Evolutionary conservation across 805 yeast genomes (phyloP).

Genomic region (Candida khao-thaluensis): DNA sequence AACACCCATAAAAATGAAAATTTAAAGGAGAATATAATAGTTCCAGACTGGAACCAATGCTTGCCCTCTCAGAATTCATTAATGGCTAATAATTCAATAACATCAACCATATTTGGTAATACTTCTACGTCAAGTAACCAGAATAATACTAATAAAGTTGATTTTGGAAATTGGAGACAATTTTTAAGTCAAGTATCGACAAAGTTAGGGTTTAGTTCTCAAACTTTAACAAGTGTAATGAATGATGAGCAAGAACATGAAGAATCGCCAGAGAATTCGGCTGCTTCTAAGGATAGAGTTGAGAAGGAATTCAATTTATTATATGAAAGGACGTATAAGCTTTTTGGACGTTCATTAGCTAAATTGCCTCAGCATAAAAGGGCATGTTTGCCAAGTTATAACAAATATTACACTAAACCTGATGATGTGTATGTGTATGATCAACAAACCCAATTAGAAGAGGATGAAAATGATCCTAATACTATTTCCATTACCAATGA

Average conservation of each 20-base stretch:
- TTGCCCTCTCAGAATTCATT: conserved; percentile 27
- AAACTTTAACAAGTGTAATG: conserved; percentile 27
- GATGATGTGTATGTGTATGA: conserved; percentile 15
- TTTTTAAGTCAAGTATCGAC: conserved; percentile 35
- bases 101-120: conserved; percentile 24
- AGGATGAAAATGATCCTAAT: conserved; percentile 30
- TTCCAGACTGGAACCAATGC: conserved; percentile 43
- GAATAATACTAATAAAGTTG: conserved; percentile 22
- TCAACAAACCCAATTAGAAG: conserved; percentile 26
- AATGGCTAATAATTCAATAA: conserved; percentile 14
- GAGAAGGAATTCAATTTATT: conserved; percentile 32
- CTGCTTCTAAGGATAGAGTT: conserved; percentile 19
- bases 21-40: conserved; percentile 38
- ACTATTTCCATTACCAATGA: conserved; percentile 41
- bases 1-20: conserved; percentile 47
- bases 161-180: conserved; percentile 36
- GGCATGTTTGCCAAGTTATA: conserved; percentile 41
- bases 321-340: conserved; percentile 35
- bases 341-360: conserved; percentile 38
- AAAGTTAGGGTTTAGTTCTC: conserved; percentile 34
- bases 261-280: conserved; percentile 10
- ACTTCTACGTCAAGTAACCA: conserved; percentile 24
- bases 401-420: conserved; percentile 25
- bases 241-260: conserved; percentile 12
- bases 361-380: conserved; percentile 36